Percentiles rank a stretch among this genome's conserved stretches.
phyloP scores from a whole-genome alignment of 2,329 filamentous ascomycete genomes.

The Cladosporium cucumerinum region DNA sequence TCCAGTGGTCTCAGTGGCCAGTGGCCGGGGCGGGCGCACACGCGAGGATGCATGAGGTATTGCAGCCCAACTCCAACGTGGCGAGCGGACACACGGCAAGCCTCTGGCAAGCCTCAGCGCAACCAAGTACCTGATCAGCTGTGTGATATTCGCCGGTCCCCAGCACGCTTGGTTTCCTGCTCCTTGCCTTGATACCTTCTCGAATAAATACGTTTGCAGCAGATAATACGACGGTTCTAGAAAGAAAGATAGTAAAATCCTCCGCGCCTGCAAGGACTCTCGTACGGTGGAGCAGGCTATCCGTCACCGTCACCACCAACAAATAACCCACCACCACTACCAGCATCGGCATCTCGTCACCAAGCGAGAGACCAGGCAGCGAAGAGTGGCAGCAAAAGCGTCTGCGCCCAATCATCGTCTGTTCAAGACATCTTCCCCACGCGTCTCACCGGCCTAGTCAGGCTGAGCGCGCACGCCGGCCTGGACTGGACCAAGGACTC shows the following conservation, averaged over 20 bases:
- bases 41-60: slow-evolving; percentile 7
- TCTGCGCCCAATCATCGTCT: not conserved
- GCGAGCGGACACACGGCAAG: slow-evolving; percentile 9
- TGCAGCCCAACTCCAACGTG: slow-evolving; percentile 7
- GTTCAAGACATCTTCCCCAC: not conserved
- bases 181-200: not conserved
- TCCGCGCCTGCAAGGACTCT: not conserved
- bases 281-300: not conserved
- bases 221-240: not conserved
- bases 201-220: not conserved
- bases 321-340: not conserved
- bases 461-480: slow-evolving; percentile 5
- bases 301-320: not conserved
- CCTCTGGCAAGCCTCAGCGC: not conserved
- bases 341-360: not conserved
- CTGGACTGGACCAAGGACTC: slow-evolving; percentile 1
- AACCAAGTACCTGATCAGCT: slow-evolving; percentile 6
- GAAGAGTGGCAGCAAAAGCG: not conserved
- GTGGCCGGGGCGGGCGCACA: not conserved
- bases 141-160: slow-evolving; percentile 3
- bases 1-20: no score
- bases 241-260: not conserved
- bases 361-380: not conserved
- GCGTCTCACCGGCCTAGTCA: slow-evolving; percentile 5
- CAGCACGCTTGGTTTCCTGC: not conserved